These are phyloP conservation scores for Ashbya aceris DNA, from an alignment of 1,139 yeast genomes.

Conservation along the genomic window DNA sequence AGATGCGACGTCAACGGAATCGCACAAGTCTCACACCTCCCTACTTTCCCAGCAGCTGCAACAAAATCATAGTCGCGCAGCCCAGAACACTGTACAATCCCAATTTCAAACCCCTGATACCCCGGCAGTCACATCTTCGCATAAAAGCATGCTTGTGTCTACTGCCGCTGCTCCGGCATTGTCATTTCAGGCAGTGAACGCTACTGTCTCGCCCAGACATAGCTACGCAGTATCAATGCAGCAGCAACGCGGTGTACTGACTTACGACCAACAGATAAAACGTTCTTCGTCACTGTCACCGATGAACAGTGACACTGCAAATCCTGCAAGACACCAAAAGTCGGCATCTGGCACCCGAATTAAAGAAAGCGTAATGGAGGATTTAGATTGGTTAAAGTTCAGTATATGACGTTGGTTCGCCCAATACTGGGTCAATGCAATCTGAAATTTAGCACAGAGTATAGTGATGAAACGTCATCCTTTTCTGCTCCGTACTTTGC, in stretches of 20 bases:
- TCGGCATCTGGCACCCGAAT: neutral
- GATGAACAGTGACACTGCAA: neutral
- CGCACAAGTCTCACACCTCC: conserved; percentile 24
- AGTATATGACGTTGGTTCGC: conserved; percentile 6
- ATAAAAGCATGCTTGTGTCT: neutral
- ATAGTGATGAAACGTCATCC: no score
- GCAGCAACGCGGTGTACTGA: conserved; percentile 20
- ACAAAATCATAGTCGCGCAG: conserved; percentile 3
- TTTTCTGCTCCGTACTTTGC: no score
- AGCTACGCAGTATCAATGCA: conserved; percentile 20
- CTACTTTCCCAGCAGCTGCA: conserved; percentile 28
- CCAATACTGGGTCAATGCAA: no score
- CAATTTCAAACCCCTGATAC: neutral
- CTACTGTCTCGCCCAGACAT: conserved; percentile 19
- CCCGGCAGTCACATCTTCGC: neutral
- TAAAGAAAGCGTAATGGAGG: conserved; percentile 15
- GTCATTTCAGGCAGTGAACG: conserved; percentile 11
- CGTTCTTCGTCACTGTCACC: neutral
- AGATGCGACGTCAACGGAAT: neutral
- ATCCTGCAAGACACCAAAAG: conserved; percentile 4
- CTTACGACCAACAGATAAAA: conserved; percentile 10
- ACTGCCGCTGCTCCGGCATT: neutral
- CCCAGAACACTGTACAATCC: neutral
- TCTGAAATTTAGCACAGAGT: no score
- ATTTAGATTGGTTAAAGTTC: conserved; percentile 31